Evolutionary conservation across 2,329 filamentous ascomycete species (phyloP), one percentile per base, ranked within the genome.

Genomic region (Fusarium kyushuense): DNA sequence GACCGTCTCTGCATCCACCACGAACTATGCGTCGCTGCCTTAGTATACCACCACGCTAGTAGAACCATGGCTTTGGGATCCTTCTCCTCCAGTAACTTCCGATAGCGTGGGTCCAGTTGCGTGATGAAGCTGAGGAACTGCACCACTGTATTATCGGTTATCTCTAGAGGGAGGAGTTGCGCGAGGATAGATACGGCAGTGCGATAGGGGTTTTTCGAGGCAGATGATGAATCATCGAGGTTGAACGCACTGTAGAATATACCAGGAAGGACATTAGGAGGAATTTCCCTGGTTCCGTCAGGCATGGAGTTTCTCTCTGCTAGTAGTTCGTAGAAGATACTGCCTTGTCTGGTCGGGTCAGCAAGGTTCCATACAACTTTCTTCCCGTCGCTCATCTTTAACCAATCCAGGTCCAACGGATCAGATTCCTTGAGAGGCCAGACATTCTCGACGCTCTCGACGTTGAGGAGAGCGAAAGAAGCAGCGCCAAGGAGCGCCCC

Each of bases 351-450:
- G 6, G 79, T 60, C 0, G 86, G 84, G 49, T 89, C 79, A 1
- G 83, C 78, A 0, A 88, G 72, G 3, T 80, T 72, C 82, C 83
- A 88, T 2, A 90, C 78, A 6, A 81, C 79, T 54, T 79, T 81
- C 75, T 90, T 90, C 0, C 86, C 85, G 14, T 85, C 81, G 58
- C 80, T 82, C 73, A 90, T 81, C 49, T 79, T 84, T 3, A 90
- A 72, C 88, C 88, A 91, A 69, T 86, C 80, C 2, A 90, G 77
- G 63, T 89, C 85, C 1, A 76, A 45, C 1, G 48, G 71, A 1
- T 77, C 77, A 0, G 78, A 73, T 3, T 76, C 65, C 36, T 80
- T 83, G 3, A 90, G 76, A 1, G 88, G 88, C 88, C 88, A 91
- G 3, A 84, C 79, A 55, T 84, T 74, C 49, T 82, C 75, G 0